phyloP scores from a whole-genome alignment of 2,329 filamentous ascomycete species.

The Botrytis fabae region DNA sequence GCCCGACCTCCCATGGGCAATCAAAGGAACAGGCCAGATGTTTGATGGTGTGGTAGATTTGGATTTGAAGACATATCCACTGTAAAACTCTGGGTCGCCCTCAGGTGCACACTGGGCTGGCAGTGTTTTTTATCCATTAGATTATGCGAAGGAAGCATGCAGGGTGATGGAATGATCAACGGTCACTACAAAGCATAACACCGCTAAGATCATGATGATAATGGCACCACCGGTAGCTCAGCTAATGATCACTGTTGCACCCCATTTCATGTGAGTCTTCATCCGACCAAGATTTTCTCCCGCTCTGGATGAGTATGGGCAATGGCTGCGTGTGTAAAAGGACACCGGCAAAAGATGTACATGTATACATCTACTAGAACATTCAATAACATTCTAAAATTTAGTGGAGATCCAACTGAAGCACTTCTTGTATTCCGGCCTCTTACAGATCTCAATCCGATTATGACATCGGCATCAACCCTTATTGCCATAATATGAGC shows the following conservation, averaged over 20 bases:
- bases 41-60: neutral
- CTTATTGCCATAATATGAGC: neutral
- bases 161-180: neutral
- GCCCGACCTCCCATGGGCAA: neutral
- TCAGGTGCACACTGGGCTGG: neutral
- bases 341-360: neutral
- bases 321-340: neutral
- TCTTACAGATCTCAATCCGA: conserved; percentile 1
- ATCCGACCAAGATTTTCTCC: neutral
- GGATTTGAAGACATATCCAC: neutral
- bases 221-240: neutral
- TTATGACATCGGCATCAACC: neutral
- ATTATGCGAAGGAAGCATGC: neutral
- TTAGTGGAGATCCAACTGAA: neutral
- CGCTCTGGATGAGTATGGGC: neutral
- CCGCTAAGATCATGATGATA: neutral
- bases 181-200: neutral
- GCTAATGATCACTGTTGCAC: neutral
- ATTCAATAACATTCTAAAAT: neutral
- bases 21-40: conserved; percentile 1
- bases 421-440: neutral
- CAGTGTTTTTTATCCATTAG: neutral
- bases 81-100: neutral
- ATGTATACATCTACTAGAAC: neutral
- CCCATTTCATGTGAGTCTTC: neutral